Conservation (phyloP, 2,329 filamentous ascomycete genomes). For the Fusarium lyarnte region DNA sequence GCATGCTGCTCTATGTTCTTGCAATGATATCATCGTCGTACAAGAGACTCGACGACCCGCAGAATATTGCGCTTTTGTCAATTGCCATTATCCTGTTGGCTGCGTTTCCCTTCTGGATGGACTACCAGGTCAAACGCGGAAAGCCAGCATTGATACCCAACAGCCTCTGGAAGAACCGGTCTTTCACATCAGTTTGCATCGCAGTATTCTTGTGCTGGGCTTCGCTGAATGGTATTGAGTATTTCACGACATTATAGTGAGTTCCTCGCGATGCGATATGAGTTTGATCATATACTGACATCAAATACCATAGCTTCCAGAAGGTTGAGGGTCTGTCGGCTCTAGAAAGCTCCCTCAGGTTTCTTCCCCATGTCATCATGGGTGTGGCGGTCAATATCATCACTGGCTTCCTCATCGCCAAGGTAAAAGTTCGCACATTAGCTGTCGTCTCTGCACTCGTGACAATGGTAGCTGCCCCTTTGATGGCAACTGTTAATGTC, state of each 20-base stretch:
- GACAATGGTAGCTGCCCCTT: conserved; percentile 57
- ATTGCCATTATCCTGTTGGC: conserved; percentile 56
- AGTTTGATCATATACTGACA: conserved; percentile 4
- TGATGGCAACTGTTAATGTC: conserved; percentile 63
- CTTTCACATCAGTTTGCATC: conserved; percentile 65
- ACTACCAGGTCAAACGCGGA: conserved; percentile 56
- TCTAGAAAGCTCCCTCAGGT: conserved; percentile 57
- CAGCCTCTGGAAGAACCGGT: conserved; percentile 63
- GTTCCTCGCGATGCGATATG: not conserved
- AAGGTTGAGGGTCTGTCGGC: conserved; percentile 57
- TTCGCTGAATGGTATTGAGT: conserved; percentile 57
- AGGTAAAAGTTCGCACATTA: conserved; percentile 51
- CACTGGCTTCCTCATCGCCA: conserved; percentile 54
- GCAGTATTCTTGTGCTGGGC: conserved; percentile 59
- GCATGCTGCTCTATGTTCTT: conserved; percentile 61
- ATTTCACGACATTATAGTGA: conserved; percentile 59
- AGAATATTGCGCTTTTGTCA: conserved; percentile 56
- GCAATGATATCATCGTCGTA: conserved; percentile 54
- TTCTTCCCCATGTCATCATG: conserved; percentile 58
- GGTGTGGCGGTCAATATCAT: conserved; percentile 54
- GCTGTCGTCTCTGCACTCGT: conserved; percentile 54
- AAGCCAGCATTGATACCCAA: conserved; percentile 69
- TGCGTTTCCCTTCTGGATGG: conserved; percentile 65
- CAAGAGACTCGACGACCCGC: conserved; percentile 51
- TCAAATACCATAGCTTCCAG: conserved; percentile 53